Evolutionary conservation across 2,329 filamentous ascomycete species (phyloP).

Genomic region (Alternaria sp.): DNA sequence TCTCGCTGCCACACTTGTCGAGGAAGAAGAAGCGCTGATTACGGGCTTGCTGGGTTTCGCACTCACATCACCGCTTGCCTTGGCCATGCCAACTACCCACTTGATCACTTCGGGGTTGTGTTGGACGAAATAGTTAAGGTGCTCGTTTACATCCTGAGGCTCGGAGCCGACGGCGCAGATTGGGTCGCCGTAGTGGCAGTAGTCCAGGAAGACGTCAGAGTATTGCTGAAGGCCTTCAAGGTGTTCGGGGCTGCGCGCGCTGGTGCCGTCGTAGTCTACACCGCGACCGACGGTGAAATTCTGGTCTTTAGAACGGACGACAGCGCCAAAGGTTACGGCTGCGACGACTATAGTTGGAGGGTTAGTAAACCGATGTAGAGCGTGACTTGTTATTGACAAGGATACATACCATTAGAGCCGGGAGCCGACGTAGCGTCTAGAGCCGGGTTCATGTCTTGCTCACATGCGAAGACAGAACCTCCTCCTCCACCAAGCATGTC

Average conservation of each 20-base stretch:
- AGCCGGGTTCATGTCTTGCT: constrained; percentile 29
- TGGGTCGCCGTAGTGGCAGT: constrained; percentile 69
- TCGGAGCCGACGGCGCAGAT: constrained; percentile 66
- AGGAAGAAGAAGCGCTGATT: constrained; percentile 2
- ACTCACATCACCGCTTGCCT: constrained; percentile 23
- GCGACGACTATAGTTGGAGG: constrained; percentile 27
- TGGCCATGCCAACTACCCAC: constrained; percentile 30
- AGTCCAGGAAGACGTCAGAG: constrained; percentile 62
- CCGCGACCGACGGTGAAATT: constrained; percentile 37
- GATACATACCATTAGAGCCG: constrained; percentile 30
- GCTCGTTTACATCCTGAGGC: constrained; percentile 63
- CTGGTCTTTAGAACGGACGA: constrained; percentile 30
- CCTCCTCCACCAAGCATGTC: constrained; percentile 43
- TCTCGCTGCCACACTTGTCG: constrained; percentile 11
- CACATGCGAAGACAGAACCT: constrained; percentile 34
- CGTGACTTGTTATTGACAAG: background rate
- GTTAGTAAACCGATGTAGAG: background rate
- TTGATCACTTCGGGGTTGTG: constrained; percentile 34
- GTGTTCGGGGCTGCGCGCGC: constrained; percentile 31
- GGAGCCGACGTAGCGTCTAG: constrained; percentile 28
- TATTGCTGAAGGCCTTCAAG: constrained; percentile 27
- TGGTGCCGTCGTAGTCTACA: constrained; percentile 28
- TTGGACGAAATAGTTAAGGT: constrained; percentile 64
- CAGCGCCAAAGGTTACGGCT: constrained; percentile 38
- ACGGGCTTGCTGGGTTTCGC: constrained; percentile 18